Conservation (phyloP, 495 filamentous ascomycete genomes). For the Hapsidospora chrysogenum region DNA sequence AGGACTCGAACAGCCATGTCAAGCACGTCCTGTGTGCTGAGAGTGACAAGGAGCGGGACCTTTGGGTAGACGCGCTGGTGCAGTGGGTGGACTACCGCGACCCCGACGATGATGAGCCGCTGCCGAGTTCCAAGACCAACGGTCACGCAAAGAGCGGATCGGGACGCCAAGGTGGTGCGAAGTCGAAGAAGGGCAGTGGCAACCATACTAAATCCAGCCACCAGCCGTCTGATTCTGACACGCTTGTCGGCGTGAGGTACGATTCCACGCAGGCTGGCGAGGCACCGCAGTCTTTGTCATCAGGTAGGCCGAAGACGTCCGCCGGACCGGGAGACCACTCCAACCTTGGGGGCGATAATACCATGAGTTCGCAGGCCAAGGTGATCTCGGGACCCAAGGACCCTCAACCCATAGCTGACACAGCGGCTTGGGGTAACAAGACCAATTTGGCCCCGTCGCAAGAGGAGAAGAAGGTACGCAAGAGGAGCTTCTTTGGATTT, state of each 20-base stretch:
- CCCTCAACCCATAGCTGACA: conserved; percentile 69
- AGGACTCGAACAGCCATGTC: conserved; percentile 80
- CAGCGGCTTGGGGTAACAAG: conserved; percentile 76
- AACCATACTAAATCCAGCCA: conserved; percentile 18
- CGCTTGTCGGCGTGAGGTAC: conserved; percentile 67
- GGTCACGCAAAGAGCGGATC: conserved; percentile 17
- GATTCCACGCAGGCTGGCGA: conserved; percentile 61
- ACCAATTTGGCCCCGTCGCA: conserved; percentile 27
- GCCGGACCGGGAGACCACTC: conserved; percentile 7
- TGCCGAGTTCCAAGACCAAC: conserved; percentile 9
- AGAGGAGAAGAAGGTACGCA: conserved; percentile 67
- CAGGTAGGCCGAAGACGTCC: conserved; percentile 7
- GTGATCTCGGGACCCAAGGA: conserved; percentile 85
- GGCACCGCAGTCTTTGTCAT: conserved; percentile 19
- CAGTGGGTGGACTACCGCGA: conserved; percentile 73
- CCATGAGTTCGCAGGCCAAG: conserved; percentile 16
- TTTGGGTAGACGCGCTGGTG: conserved; percentile 81
- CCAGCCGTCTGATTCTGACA: conserved; percentile 18
- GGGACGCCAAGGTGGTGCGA: conserved; percentile 16
- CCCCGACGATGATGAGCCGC: conserved; percentile 32
- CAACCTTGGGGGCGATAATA: conserved; percentile 10
- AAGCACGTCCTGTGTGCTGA: conserved; percentile 92
- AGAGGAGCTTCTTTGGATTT: conserved; percentile 91
- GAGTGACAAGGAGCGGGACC: conserved; percentile 80
- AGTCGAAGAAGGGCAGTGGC: conserved; percentile 29